Evolutionary conservation across 257 asterid genomes (phyloP), one percentile per base, ranked within the genome.

Genomic region (Penstemon eatonii): DNA sequence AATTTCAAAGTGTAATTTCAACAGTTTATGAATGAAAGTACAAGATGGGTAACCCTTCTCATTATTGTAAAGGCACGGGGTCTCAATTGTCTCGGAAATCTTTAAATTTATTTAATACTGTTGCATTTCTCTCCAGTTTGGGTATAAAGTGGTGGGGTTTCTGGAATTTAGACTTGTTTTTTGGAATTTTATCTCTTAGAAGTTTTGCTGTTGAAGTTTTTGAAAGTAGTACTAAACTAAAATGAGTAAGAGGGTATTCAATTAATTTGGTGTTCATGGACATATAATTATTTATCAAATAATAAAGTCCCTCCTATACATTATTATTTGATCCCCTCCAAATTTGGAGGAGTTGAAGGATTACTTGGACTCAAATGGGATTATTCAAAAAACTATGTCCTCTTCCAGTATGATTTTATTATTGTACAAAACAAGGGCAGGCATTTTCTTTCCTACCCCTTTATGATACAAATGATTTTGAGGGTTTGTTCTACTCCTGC

Each of bases 51-150:
- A 56, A 10, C 37, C 57, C 47, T 46, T 8, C 38, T 49, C 45
- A 33, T n/a, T 69, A 71, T 54, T 60, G 50, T 58, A 72, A 39
- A 41, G 19, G 36, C 12, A n/a, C 13, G 25, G 42, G 51, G 8
- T 55, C n/a, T 6, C 15, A n/a, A 54, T 12, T 44, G 59, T 63
- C 52, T 13, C 63, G 42, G 4, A 6, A 43, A 47, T 4, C 37
- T 2, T 42, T 7, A 6, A 3, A 8, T 51, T 41, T 64, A 33
- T 69, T 66, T 52, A 43, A 43, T 42, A 56, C 25, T 47, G 8
- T n/a, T 46, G 12, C 8, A 46, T 4, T 15, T 50, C 44, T 36
- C 36, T 36, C 36, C 49, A 11, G 7, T 33, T 56, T 61, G 55
- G 43, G 56, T 19, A 40, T 7, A 68, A 47, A 38, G 5, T 57